Percentiles rank a stretch among this genome's conserved stretches.
phyloP scores from a whole-genome alignment of 2,329 filamentous ascomycete species.

The Sporothrix luriei region DNA sequence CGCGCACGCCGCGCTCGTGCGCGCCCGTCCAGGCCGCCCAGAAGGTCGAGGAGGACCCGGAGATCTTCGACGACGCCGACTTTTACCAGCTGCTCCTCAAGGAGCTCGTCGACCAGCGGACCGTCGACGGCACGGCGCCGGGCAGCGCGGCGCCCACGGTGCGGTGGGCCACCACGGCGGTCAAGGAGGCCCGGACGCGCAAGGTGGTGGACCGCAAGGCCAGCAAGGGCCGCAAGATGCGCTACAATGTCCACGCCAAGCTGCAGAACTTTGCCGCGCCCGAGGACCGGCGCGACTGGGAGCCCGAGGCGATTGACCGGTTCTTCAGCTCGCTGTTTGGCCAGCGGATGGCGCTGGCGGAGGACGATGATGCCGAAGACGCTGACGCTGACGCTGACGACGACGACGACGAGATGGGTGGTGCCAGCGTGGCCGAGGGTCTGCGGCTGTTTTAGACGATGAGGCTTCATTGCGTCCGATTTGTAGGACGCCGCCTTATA shows the following conservation, averaged over 20 bases:
- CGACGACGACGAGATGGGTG: conserved; percentile 46
- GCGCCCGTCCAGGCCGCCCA: conserved; percentile 68
- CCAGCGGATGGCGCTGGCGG: conserved; percentile 66
- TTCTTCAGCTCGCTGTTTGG: conserved; percentile 77
- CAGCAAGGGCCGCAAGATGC: conserved; percentile 90
- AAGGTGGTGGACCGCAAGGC: conserved; percentile 89
- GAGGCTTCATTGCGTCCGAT: not conserved
- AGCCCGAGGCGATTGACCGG: conserved; percentile 73
- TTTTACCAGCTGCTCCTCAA: conserved; percentile 94
- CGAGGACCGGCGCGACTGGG: conserved; percentile 80
- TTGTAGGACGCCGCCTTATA: no score
- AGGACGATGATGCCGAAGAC: conserved; percentile 55
- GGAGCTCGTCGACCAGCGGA: conserved; percentile 87
- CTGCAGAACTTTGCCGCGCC: conserved; percentile 97
- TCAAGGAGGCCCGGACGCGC: conserved; percentile 76
- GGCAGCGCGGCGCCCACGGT: conserved; percentile 55
- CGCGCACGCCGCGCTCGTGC: conserved; percentile 72
- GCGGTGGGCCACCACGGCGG: conserved; percentile 68
- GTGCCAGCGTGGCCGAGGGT: conserved; percentile 56
- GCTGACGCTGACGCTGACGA: conserved; percentile 47
- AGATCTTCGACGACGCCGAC: conserved; percentile 88
- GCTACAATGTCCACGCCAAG: conserved; percentile 95
- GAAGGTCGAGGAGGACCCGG: conserved; percentile 59
- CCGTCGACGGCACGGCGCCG: conserved; percentile 61
- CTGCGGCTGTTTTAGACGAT: conserved; percentile 53